These are phyloP conservation scores for Zymoseptoria ardabiliae DNA, from an alignment of 2,329 filamentous ascomycete genomes.

Conservation along the genomic window DNA sequence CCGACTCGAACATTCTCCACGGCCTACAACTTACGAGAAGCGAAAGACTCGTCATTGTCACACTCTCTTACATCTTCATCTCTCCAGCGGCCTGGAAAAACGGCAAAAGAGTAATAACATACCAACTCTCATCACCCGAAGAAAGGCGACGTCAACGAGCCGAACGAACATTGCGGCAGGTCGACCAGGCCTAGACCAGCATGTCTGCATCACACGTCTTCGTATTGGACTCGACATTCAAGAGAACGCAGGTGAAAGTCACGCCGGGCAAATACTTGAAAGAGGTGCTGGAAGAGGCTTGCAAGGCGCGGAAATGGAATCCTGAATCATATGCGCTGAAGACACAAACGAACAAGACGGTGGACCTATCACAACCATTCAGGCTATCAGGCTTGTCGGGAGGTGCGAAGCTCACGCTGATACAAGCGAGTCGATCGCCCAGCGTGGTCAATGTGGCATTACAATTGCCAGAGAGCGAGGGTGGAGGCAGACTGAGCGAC, in stretches of 20 bases:
- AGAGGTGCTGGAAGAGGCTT: slow-evolving; percentile 82
- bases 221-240: slow-evolving; percentile 73
- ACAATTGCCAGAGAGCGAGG: slow-evolving; percentile 69
- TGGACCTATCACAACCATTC: slow-evolving; percentile 80
- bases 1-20: slow-evolving; percentile 16
- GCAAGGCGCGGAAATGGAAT: slow-evolving; percentile 67
- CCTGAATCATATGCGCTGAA: slow-evolving; percentile 73
- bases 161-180: background rate
- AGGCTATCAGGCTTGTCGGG: slow-evolving; percentile 73
- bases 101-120: slow-evolving; percentile 19
- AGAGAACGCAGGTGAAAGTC: slow-evolving; percentile 74
- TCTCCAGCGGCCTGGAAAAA: slow-evolving; percentile 24
- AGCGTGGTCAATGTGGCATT: slow-evolving; percentile 83
- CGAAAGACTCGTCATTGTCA: slow-evolving; percentile 29
- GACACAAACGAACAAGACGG: slow-evolving; percentile 75
- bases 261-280: slow-evolving; percentile 71
- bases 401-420: slow-evolving; percentile 87
- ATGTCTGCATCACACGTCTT: slow-evolving; percentile 80
- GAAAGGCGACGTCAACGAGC: slow-evolving; percentile 13
- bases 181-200: slow-evolving; percentile 15
- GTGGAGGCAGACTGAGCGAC: slow-evolving; percentile 60
- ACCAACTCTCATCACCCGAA: slow-evolving; percentile 15
- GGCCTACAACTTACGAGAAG: slow-evolving; percentile 28
- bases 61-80: slow-evolving; percentile 28
- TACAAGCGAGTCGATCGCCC: slow-evolving; percentile 77